Evolutionary conservation across 176 grass and related monocot genomes (phyloP).

Genomic region (Musa troglodytarum): DNA sequence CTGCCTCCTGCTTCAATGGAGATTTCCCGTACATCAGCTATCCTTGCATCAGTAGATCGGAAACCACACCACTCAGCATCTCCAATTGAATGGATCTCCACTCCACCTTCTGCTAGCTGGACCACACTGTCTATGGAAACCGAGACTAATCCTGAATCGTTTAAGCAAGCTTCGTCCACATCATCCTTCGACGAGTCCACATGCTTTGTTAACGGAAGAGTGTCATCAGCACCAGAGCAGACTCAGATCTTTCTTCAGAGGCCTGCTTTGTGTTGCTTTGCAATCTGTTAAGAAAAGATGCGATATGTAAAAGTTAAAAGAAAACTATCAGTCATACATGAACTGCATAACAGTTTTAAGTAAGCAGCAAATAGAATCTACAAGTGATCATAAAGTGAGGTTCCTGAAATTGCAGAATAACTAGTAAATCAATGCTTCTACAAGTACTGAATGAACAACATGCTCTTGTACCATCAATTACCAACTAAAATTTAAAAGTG

Average conservation of each 20-base stretch:
- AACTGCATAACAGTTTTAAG: too few relatives aligned
- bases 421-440: too few relatives aligned
- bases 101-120: conserved; percentile 43
- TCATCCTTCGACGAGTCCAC: conserved; percentile 49
- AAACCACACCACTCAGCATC: conserved; percentile 45
- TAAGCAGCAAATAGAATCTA: too few relatives aligned
- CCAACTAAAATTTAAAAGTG: too few relatives aligned
- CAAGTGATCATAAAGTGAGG: too few relatives aligned
- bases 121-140: conserved; percentile 35
- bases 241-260: conserved; percentile 63
- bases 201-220: conserved; percentile 36
- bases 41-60: conserved; percentile 32
- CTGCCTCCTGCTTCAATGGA: conserved; percentile 37
- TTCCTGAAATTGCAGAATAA: too few relatives aligned
- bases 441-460: too few relatives aligned
- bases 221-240: conserved; percentile 33
- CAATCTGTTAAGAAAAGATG: conserved; percentile 47
- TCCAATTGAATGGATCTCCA: conserved; percentile 55
- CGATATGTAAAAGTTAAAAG: background rate
- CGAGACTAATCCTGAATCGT: conserved; percentile 38
- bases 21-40: conserved; percentile 70
- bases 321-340: too few relatives aligned
- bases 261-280: conserved; percentile 66
- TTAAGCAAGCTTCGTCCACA: conserved; percentile 78
- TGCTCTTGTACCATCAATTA: too few relatives aligned